phyloP scores from a whole-genome alignment of 2,329 filamentous ascomycete species.

The Neofusicoccum umdonicola region DNA sequence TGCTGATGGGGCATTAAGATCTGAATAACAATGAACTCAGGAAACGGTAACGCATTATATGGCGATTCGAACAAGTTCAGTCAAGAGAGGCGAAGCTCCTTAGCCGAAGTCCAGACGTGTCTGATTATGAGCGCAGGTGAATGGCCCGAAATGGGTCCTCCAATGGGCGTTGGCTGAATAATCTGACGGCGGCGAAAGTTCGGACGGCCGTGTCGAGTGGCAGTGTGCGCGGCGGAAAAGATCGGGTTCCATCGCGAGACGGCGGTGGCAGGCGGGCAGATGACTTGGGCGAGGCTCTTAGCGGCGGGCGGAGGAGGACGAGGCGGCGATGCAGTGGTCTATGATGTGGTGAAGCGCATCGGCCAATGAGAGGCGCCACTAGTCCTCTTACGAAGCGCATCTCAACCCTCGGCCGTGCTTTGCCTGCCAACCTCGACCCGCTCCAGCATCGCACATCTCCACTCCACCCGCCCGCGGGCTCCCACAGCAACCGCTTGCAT shows the following conservation, averaged over 20 bases:
- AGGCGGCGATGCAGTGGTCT: constrained; percentile 2
- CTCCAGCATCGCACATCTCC: constrained; percentile 11
- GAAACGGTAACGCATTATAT: too few species aligned
- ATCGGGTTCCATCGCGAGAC: background rate
- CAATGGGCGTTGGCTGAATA: constrained; percentile 11
- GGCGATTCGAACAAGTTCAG: too few species aligned
- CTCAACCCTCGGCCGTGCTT: constrained; percentile 11
- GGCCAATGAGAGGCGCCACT: constrained; percentile 22
- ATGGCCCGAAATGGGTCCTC: background rate
- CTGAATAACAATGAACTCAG: too few species aligned
- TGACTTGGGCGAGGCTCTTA: background rate
- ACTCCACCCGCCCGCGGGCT: constrained; percentile 16
- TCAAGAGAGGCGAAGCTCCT: background rate
- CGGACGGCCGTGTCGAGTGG: background rate
- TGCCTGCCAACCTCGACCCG: constrained; percentile 14
- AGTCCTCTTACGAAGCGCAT: constrained; percentile 17
- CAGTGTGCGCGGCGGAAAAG: background rate
- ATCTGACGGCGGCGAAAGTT: background rate
- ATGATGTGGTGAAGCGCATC: constrained; percentile 22
- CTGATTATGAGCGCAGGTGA: background rate
- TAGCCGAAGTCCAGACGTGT: background rate
- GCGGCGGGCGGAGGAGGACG: background rate
- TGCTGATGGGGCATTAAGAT: too few species aligned
- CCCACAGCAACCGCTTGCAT: constrained; percentile 19
- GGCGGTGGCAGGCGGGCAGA: background rate